Percentiles rank a stretch among this genome's conserved stretches.
These are phyloP conservation scores for Adansonia madagascariensis DNA, from an alignment of 441 rosid genomes.

Conservation along the genomic window DNA sequence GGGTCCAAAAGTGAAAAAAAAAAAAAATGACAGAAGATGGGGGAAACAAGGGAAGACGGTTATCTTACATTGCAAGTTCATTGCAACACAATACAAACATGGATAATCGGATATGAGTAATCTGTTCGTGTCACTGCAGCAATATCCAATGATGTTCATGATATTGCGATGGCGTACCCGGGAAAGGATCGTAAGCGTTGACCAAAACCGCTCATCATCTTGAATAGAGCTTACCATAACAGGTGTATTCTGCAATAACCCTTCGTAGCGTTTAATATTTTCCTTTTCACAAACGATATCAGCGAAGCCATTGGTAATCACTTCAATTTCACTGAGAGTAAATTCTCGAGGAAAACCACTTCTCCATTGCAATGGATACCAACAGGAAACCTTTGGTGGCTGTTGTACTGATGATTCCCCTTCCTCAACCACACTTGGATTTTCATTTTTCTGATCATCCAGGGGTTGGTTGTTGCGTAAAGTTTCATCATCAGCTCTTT, in stretches of 20 bases:
- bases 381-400: conserved; percentile 26
- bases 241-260: conserved; percentile 40
- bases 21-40: background rate
- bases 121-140: conserved; percentile 41
- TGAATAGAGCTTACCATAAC: conserved; percentile 40
- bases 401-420: conserved; percentile 19
- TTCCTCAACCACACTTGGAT: conserved; percentile 9
- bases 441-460: background rate
- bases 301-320: conserved; percentile 40
- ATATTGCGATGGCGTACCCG: conserved; percentile 49
- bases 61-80: conserved; percentile 41
- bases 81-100: conserved; percentile 38
- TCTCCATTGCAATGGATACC: conserved; percentile 55
- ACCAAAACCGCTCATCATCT: conserved; percentile 49
- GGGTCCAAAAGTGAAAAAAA: background rate
- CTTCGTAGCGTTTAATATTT: conserved; percentile 33
- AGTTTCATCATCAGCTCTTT: conserved; percentile 5
- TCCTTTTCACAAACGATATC: background rate
- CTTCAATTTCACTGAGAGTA: conserved; percentile 42
- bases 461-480: background rate
- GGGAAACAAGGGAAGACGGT: background rate
- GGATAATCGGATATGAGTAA: conserved; percentile 45
- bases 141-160: conserved; percentile 48
- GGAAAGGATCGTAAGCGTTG: conserved; percentile 45
- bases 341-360: conserved; percentile 48